Percentiles rank a stretch among this genome's conserved stretches.
Evolutionary conservation across 2,329 filamentous ascomycete species (phyloP).

Genomic region (Microcyclosporella mali): DNA sequence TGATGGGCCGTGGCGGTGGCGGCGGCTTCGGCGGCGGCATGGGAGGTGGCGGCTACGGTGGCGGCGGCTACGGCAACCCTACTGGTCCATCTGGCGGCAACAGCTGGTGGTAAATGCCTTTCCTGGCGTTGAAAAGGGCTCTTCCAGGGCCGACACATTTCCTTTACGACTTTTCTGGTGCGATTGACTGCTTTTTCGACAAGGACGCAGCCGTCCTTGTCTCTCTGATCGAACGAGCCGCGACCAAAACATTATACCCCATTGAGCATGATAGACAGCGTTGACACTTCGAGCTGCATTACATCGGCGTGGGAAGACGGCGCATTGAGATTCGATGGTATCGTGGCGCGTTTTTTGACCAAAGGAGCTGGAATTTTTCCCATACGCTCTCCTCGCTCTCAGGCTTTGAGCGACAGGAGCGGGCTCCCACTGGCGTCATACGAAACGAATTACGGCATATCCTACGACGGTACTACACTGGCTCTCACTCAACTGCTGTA

Average conservation of each 20-base stretch:
- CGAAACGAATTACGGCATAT: constrained; percentile 17
- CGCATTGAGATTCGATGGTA: constrained; percentile 18
- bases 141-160: neutral
- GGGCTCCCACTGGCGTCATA: constrained; percentile 8
- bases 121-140: too few relatives aligned
- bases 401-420: constrained; percentile 20
- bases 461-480: constrained; percentile 12
- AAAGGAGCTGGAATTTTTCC: constrained; percentile 1
- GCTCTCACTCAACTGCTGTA: constrained; percentile 10
- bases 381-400: constrained; percentile 14
- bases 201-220: constrained; percentile 10
- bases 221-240: constrained; percentile 21
- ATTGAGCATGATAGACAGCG: constrained; percentile 24
- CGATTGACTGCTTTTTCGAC: constrained; percentile 14
- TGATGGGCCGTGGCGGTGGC: constrained; percentile 49
- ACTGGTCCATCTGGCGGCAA: constrained; percentile 18
- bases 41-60: constrained; percentile 4
- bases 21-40: constrained; percentile 40
- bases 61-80: constrained; percentile 20
- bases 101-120: constrained; percentile 22
- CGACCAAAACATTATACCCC: constrained; percentile 21
- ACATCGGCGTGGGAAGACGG: constrained; percentile 20
- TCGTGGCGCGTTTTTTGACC: constrained; percentile 17
- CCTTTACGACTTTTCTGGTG: constrained; percentile 12
- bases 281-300: constrained; percentile 23